These are phyloP conservation scores for Moniliella sp. DNA, from an alignment of 1,284 basidiomycete genomes.

Conservation along the genomic window DNA sequence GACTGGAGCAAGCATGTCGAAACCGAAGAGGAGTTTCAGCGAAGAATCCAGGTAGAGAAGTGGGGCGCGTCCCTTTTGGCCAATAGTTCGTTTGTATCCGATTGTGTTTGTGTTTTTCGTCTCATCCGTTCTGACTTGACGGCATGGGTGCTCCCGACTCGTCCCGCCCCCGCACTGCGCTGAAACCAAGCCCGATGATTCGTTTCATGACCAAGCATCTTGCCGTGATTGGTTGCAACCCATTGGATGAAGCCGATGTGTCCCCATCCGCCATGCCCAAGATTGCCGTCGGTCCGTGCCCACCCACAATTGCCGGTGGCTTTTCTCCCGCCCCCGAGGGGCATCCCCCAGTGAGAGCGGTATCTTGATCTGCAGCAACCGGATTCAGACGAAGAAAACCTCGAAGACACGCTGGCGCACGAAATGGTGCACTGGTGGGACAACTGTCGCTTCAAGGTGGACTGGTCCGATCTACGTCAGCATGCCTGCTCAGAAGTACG, in stretches of 20 bases:
- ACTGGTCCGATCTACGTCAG: conserved; percentile 72
- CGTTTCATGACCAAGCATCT: conserved; percentile 31
- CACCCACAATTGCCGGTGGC: conserved; percentile 17
- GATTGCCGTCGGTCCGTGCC: conserved; percentile 19
- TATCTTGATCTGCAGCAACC: conserved; percentile 26
- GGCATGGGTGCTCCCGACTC: too few species aligned
- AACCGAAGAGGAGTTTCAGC: too few species aligned
- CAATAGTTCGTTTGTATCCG: too few species aligned
- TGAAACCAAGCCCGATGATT: conserved; percentile 17
- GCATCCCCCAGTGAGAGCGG: conserved; percentile 8
- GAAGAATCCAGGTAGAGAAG: too few species aligned
- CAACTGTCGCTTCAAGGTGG: conserved; percentile 74
- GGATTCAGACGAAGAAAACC: conserved; percentile 50
- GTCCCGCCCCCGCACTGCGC: too few species aligned
- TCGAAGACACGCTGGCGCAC: conserved; percentile 78
- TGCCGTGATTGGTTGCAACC: conserved; percentile 20
- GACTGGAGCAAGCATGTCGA: too few species aligned
- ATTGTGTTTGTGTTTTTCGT: too few species aligned
- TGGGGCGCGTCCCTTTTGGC: too few species aligned
- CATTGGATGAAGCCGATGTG: conserved; percentile 3
- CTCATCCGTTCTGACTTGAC: too few species aligned
- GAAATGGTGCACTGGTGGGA: conserved; percentile 93
- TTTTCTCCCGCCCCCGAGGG: conserved; percentile 23
- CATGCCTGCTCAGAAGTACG: conserved; percentile 88
- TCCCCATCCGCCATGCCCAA: too few species aligned